Evolutionary conservation across 192 early-diverging fungal genomes (phyloP), one percentile per base, ranked within the genome.

Genomic region (Polychytrium aggregatum): DNA sequence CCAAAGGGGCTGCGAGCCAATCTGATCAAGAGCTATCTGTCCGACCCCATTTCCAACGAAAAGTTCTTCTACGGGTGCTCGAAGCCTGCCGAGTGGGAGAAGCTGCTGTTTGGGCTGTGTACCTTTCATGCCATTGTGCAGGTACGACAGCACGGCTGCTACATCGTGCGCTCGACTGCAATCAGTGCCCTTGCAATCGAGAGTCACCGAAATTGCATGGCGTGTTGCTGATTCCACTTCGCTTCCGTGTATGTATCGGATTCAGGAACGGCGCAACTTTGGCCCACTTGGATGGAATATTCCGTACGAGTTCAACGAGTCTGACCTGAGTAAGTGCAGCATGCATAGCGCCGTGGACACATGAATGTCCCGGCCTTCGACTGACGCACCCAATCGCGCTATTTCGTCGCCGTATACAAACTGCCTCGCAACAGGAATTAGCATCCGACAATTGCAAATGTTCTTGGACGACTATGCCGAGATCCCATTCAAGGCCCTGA

Each of bases 231-330:
- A n/a, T n/a, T n/a, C n/a, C n/a, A n/a, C n/a, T n/a, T n/a, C n/a
- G n/a, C n/a, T n/a, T n/a, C n/a, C n/a, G n/a, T n/a, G n/a, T n/a
- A n/a, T n/a, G n/a, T n/a, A n/a, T n/a, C n/a, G n/a, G n/a, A n/a
- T n/a, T n/a, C 37, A 67, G 57, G 78, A 80, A 41, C 48, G 78
- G 22, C 40, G 78, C 10, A 80, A 76, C 42, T 80, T 80, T 59
- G 78, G 78, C 13, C 78, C 78, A 44, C 59, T 80, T 5, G 76
- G 78, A 30, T 81, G 78, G 78, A 81, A 81, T 44, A 81, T 81
- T 54, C 78, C 78, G 8, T 80, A 80, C 42, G 77, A 80, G 57
- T 80, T 80, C 49, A 80, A 80, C 54, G 77, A 80, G 31, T 78
- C 74, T 13, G 77, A 80, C 55, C 48, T 80, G 18, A 52, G 68